Evolutionary conservation across 225 moss, liverwort and hornwort species (phyloP).

Genomic region (Climacium dendroides): DNA sequence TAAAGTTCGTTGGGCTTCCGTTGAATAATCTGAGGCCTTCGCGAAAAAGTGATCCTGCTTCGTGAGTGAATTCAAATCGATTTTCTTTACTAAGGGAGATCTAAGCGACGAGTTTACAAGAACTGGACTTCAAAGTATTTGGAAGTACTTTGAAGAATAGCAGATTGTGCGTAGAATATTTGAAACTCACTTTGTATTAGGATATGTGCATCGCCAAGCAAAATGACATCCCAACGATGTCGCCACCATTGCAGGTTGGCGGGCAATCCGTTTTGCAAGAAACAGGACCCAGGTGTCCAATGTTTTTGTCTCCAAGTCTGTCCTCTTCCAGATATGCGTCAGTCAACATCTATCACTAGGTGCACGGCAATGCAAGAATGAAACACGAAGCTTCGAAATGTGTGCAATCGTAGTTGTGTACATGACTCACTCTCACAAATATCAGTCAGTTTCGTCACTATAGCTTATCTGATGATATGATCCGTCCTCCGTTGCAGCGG

Average conservation of each 20-base stretch:
- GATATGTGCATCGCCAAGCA: neutral
- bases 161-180: neutral
- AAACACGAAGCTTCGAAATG: neutral
- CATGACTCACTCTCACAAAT: neutral
- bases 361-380: neutral
- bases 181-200: neutral
- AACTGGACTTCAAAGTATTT: neutral
- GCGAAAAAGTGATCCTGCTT: no score
- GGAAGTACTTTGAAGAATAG: neutral
- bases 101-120: neutral
- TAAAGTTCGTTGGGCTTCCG: neutral
- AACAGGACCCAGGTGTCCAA: neutral
- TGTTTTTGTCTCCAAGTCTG: neutral
- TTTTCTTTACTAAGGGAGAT: neutral
- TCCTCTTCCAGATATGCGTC: neutral
- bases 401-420: neutral
- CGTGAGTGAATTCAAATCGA: neutral
- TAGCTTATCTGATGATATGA: neutral
- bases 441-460: neutral
- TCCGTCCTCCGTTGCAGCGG: neutral
- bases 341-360: neutral
- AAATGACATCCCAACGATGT: neutral
- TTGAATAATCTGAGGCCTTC: neutral
- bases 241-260: neutral
- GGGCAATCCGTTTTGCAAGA: neutral